Percentiles rank a stretch among this genome's conserved stretches.
These are phyloP conservation scores for Pythium chondricola DNA, from an alignment of 352 stramenopile genomes.

Conservation along the genomic window DNA sequence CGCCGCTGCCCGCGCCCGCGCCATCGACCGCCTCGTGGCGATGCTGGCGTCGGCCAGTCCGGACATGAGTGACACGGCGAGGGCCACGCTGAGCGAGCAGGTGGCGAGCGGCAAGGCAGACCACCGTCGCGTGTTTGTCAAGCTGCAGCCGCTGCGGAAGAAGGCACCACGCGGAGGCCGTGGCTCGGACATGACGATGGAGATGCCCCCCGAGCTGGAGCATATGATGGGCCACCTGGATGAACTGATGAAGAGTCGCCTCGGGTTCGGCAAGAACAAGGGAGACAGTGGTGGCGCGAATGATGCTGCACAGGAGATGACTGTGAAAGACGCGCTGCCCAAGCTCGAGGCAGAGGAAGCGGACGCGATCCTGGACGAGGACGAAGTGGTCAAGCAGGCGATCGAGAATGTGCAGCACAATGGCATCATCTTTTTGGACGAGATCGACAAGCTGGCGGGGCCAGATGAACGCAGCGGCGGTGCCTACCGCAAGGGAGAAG, in stretches of 20 bases:
- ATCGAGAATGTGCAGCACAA: slow-evolving; percentile 93
- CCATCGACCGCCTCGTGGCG: slow-evolving; percentile 90
- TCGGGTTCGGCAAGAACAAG: slow-evolving; percentile 29
- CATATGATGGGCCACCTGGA: slow-evolving; percentile 79
- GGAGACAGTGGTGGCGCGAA: slow-evolving; percentile 26
- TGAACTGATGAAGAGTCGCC: slow-evolving; percentile 50
- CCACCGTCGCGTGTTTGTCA: slow-evolving; percentile 43
- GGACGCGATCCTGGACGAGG: slow-evolving; percentile 66
- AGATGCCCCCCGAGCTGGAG: slow-evolving; percentile 74
- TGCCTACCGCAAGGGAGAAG: slow-evolving; percentile 90
- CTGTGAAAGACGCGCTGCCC: slow-evolving; percentile 63
- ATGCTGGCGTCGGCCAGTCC: slow-evolving; percentile 32
- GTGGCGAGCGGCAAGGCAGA: slow-evolving; percentile 49
- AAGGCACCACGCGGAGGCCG: slow-evolving; percentile 11
- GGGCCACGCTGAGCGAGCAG: slow-evolving; percentile 48
- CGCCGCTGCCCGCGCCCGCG: slow-evolving; percentile 76
- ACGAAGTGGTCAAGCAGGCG: slow-evolving; percentile 65
- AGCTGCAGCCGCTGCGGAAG: slow-evolving; percentile 22
- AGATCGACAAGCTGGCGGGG: slow-evolving; percentile 98
- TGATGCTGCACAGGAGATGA: slow-evolving; percentile 53
- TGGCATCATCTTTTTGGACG: slow-evolving; percentile 99
- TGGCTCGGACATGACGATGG: slow-evolving; percentile 70
- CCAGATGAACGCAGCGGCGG: slow-evolving; percentile 87
- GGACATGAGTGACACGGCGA: slow-evolving; percentile 33
- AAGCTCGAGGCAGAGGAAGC: slow-evolving; percentile 69